phyloP scores from a whole-genome alignment of 2,329 filamentous ascomycete species.

The Colletotrichum lentis region DNA sequence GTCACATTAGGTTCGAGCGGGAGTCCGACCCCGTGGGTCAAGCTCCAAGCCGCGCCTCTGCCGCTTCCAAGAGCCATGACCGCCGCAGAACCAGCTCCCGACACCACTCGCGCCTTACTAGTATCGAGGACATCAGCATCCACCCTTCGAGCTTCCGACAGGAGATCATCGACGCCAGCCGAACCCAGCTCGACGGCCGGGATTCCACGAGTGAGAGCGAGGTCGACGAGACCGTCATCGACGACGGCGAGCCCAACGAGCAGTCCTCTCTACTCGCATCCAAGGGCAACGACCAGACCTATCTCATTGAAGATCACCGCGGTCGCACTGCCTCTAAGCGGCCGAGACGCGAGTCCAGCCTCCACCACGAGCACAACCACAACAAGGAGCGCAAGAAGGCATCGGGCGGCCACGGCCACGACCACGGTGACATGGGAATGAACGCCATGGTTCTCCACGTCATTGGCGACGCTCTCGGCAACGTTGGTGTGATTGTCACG shows the following conservation, averaged over 20 bases:
- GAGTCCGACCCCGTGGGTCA: constrained; percentile 42
- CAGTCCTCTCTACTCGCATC: constrained; percentile 58
- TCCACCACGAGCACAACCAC: constrained; percentile 81
- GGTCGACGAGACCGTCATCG: constrained; percentile 56
- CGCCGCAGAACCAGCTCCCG: constrained; percentile 57
- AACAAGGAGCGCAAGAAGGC: constrained; percentile 71
- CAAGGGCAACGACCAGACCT: constrained; percentile 43
- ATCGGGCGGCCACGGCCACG: constrained; percentile 75
- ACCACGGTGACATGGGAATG: constrained; percentile 94
- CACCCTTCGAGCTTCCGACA: constrained; percentile 91
- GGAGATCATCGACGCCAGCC: constrained; percentile 87
- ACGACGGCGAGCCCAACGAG: constrained; percentile 55
- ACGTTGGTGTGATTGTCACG: constrained; percentile 83
- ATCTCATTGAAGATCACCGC: constrained; percentile 37
- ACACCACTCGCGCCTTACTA: constrained; percentile 67
- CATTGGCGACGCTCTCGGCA: constrained; percentile 84
- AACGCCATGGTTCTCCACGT: constrained; percentile 80
- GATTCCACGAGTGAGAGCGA: constrained; percentile 64
- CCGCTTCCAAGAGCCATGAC: constrained; percentile 50
- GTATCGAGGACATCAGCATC: constrained; percentile 78
- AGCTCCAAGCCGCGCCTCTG: constrained; percentile 43
- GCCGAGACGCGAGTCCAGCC: constrained; percentile 58
- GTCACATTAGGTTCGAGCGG: constrained; percentile 54
- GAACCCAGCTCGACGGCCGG: constrained; percentile 56
- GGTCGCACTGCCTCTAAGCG: constrained; percentile 41